A percentile compares a stretch with the other conserved stretches of the same genome.
phyloP scores from a whole-genome alignment of 495 filamentous ascomycete genomes.

The Margaritispora aquatica region DNA sequence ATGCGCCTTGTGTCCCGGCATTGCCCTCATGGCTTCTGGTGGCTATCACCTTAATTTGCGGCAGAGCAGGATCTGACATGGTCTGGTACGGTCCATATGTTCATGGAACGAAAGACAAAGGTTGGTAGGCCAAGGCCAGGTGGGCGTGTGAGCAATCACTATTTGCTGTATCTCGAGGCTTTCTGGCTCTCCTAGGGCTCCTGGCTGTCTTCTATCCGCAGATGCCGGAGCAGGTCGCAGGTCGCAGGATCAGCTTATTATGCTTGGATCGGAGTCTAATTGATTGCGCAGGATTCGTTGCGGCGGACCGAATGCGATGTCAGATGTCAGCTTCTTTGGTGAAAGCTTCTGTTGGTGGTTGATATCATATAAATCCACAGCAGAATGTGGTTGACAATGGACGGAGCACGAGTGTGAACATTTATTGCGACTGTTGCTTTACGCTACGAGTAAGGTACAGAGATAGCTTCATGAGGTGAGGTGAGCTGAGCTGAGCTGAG shows the following conservation, averaged over 20 bases:
- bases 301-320: background rate
- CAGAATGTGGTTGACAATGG: too few relatives aligned
- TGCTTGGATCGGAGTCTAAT: background rate
- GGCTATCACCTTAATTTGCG: constrained; percentile 36
- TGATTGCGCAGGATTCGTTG: background rate
- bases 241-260: too few relatives aligned
- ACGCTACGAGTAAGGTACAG: too few relatives aligned
- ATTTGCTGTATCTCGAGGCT: background rate
- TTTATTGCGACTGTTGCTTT: too few relatives aligned
- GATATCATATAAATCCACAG: too few relatives aligned
- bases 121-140: background rate
- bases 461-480: background rate
- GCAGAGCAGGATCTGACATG: constrained; percentile 33
- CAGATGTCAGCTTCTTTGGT: background rate
- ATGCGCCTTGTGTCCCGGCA: constrained; percentile 5
- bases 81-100: constrained; percentile 21
- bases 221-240: constrained; percentile 4
- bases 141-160: constrained; percentile 5
- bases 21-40: constrained; percentile 26
- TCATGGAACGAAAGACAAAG: constrained; percentile 1
- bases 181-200: background rate
- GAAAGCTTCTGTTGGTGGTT: too few relatives aligned
- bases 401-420: too few relatives aligned
- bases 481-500: background rate
- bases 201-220: constrained; percentile 9